Conservation (phyloP, 2,329 filamentous ascomycete species). For the Fusarium avenaceum region DNA sequence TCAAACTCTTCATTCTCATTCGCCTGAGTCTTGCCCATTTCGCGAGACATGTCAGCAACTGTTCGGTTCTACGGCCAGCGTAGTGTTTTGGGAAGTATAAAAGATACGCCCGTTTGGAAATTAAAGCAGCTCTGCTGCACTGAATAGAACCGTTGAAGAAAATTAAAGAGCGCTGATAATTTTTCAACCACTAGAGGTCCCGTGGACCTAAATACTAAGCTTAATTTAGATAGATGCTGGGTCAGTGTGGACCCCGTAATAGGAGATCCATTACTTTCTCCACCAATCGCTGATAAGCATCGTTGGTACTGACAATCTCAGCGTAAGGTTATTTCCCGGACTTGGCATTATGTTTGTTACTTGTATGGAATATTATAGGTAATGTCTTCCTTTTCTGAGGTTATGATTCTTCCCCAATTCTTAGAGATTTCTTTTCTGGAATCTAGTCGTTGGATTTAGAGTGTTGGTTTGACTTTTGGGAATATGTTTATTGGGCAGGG, state of each 20-base stretch:
- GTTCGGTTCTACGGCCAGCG: background rate
- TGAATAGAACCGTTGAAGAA: background rate
- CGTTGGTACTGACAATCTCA: background rate
- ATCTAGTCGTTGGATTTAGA: no score
- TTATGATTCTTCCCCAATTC: fast-evolving
- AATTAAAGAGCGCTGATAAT: conserved; percentile 1
- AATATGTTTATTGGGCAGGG: no score
- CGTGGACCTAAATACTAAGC: conserved; percentile 11
- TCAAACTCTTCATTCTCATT: background rate
- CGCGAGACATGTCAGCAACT: conserved; percentile 19
- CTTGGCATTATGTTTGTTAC: no score
- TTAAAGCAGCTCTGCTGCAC: background rate
- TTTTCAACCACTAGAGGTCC: background rate
- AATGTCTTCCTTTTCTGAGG: no score
- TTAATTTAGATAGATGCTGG: background rate
- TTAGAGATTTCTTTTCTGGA: no score
- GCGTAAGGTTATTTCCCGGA: background rate
- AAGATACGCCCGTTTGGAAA: background rate
- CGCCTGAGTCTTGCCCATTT: background rate
- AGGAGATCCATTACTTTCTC: conserved; percentile 2
- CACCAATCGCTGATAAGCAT: conserved; percentile 1
- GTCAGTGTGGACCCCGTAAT: background rate
- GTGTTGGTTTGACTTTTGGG: no score
- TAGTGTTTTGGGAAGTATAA: fast-evolving
- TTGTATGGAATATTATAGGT: no score